phyloP scores from a whole-genome alignment of 2,329 filamentous ascomycete species.

The Fusarium stilboides region DNA sequence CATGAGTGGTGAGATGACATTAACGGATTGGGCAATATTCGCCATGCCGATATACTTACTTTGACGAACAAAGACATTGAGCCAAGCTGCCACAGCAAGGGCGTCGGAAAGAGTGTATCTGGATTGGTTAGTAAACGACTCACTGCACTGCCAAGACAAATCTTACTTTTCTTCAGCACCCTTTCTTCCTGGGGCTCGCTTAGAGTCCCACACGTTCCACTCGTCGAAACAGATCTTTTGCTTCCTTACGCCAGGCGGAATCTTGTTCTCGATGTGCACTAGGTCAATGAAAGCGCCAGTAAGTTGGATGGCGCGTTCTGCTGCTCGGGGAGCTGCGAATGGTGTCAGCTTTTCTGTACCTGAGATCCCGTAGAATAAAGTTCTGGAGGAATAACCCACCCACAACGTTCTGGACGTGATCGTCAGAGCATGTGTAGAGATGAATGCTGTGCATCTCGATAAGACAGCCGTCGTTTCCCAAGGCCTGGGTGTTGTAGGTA shows the following conservation, averaged over 20 bases:
- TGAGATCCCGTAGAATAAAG: too few species aligned
- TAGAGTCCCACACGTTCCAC: slow-evolving; percentile 87
- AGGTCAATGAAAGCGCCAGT: slow-evolving; percentile 79
- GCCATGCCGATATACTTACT: slow-evolving; percentile 81
- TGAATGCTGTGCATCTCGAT: slow-evolving; percentile 89
- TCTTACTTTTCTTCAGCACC: slow-evolving; percentile 75
- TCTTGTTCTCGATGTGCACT: slow-evolving; percentile 77
- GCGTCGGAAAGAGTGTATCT: slow-evolving; percentile 81
- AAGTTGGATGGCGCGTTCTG: slow-evolving; percentile 82
- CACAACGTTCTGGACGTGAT: slow-evolving; percentile 65
- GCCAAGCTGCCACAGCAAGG: slow-evolving; percentile 80
- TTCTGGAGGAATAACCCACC: slow-evolving; percentile 22
- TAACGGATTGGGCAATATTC: slow-evolving; percentile 83
- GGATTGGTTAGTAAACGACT: too few species aligned
- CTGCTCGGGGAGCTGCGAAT: slow-evolving; percentile 71
- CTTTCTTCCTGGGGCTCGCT: slow-evolving; percentile 77
- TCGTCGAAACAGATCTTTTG: slow-evolving; percentile 87
- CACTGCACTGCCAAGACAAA: too few species aligned
- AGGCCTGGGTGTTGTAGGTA: slow-evolving; percentile 55
- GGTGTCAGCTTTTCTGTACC: neutral
- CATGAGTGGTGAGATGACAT: slow-evolving; percentile 84
- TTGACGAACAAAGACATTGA: slow-evolving; percentile 84
- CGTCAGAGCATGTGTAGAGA: slow-evolving; percentile 75
- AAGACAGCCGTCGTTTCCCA: slow-evolving; percentile 58
- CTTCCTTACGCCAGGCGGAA: slow-evolving; percentile 70